These are phyloP conservation scores for Gilbertella persicaria DNA, from an alignment of 371 early-diverging fungal genomes.

Conservation along the genomic window DNA sequence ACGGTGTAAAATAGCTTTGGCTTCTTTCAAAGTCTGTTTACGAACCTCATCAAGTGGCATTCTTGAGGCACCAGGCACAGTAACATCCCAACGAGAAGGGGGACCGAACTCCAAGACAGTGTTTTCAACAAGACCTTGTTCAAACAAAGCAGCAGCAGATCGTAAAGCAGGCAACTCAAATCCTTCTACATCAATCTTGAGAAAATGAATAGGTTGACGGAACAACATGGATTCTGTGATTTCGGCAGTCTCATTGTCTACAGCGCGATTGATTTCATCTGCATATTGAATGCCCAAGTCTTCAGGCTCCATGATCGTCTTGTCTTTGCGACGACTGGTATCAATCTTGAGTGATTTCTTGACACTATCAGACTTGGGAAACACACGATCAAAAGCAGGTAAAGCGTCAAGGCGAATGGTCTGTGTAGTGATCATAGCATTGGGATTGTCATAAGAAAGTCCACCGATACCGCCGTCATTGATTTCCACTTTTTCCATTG, in stretches of 20 bases:
- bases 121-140: slow-evolving; percentile 42
- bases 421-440: slow-evolving; percentile 38
- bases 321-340: slow-evolving; percentile 8
- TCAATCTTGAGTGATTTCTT: slow-evolving; percentile 7
- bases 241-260: background rate
- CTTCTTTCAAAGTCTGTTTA: slow-evolving; percentile 20
- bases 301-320: slow-evolving; percentile 21
- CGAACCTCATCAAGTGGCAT: slow-evolving; percentile 22
- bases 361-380: slow-evolving; percentile 11
- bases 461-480: slow-evolving; percentile 48
- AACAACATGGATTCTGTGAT: slow-evolving; percentile 27
- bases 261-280: slow-evolving; percentile 8
- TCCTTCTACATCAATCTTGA: slow-evolving; percentile 54
- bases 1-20: slow-evolving; percentile 27
- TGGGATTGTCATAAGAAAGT: slow-evolving; percentile 30
- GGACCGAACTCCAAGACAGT: slow-evolving; percentile 49
- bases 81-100: slow-evolving; percentile 48
- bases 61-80: slow-evolving; percentile 19
- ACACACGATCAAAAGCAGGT: slow-evolving; percentile 38
- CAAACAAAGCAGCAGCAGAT: slow-evolving; percentile 38
- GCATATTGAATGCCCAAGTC: slow-evolving; percentile 38
- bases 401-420: slow-evolving; percentile 45
- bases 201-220: slow-evolving; percentile 47
- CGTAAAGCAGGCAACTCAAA: slow-evolving; percentile 47
- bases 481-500: slow-evolving; percentile 42